Base-by-base conservation (phyloP, 305 asterid genomes). In the Fraxinus xanthoxyloides region DNA sequence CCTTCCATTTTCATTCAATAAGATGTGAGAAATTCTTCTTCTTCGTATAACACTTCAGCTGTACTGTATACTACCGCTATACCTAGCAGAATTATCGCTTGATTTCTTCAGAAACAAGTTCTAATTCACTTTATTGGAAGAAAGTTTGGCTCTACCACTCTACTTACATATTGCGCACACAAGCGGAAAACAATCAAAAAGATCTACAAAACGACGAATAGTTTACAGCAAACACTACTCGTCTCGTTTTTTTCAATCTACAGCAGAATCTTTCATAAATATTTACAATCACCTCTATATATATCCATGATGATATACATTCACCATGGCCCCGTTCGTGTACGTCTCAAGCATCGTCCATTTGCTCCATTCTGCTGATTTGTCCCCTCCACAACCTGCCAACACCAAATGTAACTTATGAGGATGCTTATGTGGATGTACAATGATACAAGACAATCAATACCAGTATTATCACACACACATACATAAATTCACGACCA, bases 241-340 rank as follows among this genome's bases (percentile, higher is more conserved):
- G 12, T 69, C 40, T 30, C 19, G 4, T 4, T 69, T 46, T 63
- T 69, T 30, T 3, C 36, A 0, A 69, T 69, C 75, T 30, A 30
- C 21, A 28, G 74, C 40, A 13, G 38, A 48, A 32, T 43, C 76
- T 77, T 56, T 78, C 61, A 61, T 77, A 81, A 75, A 79, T 89
- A 89, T 87, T 79, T 85, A 87, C 89, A 84, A 19, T 17, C 56
- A 56, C 43, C 40, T 69, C 8, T 69, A 6, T 31, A 40, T 63
- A 61, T 74, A 30, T 65, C 79, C 69, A 75, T 77, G 78, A 72
- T 46, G 21, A 76, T 81, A 80, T 38, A 48, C 17, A 28, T 67
- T 89, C 81, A 97, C 98, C 97, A 97, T 19, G 95, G 95, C 76
- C 99, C 93, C 5, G 97, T 92, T 89, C 90, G 95, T 65, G 98